Conservation (phyloP, 169 alveolate genomes). For the Plasmodium reichenowi region DNA sequence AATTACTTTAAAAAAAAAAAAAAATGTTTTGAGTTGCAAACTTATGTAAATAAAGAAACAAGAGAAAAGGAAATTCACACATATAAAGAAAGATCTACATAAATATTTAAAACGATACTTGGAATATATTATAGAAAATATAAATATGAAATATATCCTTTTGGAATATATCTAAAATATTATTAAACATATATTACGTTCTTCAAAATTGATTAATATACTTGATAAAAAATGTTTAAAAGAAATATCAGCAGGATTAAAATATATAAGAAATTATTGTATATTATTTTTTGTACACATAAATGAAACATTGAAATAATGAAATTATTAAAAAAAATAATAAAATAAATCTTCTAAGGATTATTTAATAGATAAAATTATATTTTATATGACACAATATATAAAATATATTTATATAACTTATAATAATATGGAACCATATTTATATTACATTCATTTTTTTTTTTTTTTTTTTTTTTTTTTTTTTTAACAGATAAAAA, state of each 20-base stretch:
- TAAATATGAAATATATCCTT: neutral
- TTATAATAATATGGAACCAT: constrained; percentile 31
- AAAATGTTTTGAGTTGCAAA: constrained; percentile 67
- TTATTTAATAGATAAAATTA: constrained; percentile 32
- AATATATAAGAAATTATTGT: constrained; percentile 26
- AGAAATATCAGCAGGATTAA: constrained; percentile 41
- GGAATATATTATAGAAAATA: constrained; percentile 6
- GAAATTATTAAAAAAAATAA: constrained; percentile 14
- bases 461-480: neutral
- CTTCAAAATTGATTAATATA: constrained; percentile 19
- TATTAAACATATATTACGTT: constrained; percentile 25
- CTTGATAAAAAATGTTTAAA: constrained; percentile 52
- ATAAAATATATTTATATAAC: constrained; percentile 32
- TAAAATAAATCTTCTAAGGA: constrained; percentile 6
- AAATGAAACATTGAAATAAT: constrained; percentile 11
- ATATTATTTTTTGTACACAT: neutral
- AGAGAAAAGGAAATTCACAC: constrained; percentile 27
- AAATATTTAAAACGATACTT: constrained; percentile 51
- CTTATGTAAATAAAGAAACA: constrained; percentile 40
- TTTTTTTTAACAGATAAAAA: constrained; percentile 14
- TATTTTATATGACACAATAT: constrained; percentile 23
- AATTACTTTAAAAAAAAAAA: constrained; percentile 17
- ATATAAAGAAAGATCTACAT: constrained; percentile 27
- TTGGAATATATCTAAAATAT: constrained; percentile 27
- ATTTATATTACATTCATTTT: constrained; percentile 22